A percentile compares a stretch with the other conserved stretches of the same genome.
These are phyloP conservation scores for Pseudotsuga menziesii DNA, from an alignment of 75 land plant species.

Conservation along the genomic window DNA sequence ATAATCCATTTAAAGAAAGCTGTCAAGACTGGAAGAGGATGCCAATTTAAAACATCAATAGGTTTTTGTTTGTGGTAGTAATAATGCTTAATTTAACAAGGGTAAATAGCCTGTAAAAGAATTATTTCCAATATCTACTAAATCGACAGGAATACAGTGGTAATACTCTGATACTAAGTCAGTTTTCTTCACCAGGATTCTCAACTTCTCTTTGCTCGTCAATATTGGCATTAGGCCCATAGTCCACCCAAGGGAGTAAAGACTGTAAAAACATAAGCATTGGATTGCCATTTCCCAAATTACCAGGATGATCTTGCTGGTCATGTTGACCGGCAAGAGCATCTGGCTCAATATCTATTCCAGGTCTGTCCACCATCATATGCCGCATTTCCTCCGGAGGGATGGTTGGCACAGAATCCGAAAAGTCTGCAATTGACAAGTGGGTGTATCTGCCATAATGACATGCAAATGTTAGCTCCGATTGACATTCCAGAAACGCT, in stretches of 20 bases:
- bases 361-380: conserved; percentile 39
- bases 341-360: conserved; percentile 17
- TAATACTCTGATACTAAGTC: too few species aligned
- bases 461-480: background rate
- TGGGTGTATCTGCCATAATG: conserved; percentile 62
- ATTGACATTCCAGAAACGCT: background rate
- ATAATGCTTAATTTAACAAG: too few species aligned
- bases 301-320: conserved; percentile 25
- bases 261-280: conserved; percentile 58
- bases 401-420: conserved; percentile 71
- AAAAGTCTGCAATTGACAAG: conserved; percentile 75
- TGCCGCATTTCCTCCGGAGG: conserved; percentile 83
- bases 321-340: conserved; percentile 10
- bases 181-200: conserved; percentile 10
- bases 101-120: too few species aligned
- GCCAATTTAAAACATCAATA: too few species aligned
- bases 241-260: conserved; percentile 73
- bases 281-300: conserved; percentile 49
- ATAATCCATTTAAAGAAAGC: too few species aligned
- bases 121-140: too few species aligned
- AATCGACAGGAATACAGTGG: too few species aligned
- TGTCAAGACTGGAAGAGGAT: too few species aligned
- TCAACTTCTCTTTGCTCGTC: conserved; percentile 20
- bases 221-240: conserved; percentile 37
- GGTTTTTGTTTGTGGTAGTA: too few species aligned